Evolutionary conservation across 129 eudicot genomes (phyloP).

Genomic region (Saussurea involucrata): DNA sequence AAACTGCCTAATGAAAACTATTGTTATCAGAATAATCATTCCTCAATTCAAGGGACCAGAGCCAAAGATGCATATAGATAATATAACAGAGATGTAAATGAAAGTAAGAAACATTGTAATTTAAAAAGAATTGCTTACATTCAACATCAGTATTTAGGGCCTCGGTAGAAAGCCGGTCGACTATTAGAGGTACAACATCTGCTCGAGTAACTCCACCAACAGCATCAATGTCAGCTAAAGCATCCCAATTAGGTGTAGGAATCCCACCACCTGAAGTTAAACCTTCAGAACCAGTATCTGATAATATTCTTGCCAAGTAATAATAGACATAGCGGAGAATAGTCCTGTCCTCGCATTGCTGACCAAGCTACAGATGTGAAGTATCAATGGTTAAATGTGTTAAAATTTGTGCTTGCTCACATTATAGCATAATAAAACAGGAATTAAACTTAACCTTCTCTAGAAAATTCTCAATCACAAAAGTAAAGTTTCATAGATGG

Average conservation of each 20-base stretch:
- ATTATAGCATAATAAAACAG: neutral
- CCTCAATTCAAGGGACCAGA: neutral
- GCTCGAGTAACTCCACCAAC: conserved; percentile 84
- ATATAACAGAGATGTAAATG: neutral
- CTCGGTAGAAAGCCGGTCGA: conserved; percentile 60
- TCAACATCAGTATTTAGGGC: conserved; percentile 65
- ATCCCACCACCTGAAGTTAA: conserved; percentile 78
- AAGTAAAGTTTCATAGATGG: neutral
- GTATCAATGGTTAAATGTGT: neutral
- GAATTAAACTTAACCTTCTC: neutral
- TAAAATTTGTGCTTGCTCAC: neutral
- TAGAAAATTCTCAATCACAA: neutral
- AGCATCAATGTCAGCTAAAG: conserved; percentile 80
- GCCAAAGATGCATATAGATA: neutral
- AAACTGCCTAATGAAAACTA: neutral
- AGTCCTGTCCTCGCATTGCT: conserved; percentile 77
- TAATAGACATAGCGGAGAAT: conserved; percentile 75
- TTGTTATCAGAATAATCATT: neutral
- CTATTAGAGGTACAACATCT: conserved; percentile 71
- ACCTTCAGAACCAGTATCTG: conserved; percentile 82
- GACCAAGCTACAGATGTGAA: conserved; percentile 53
- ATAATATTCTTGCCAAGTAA: conserved; percentile 71
- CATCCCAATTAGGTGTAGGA: conserved; percentile 93
- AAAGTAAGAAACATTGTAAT: neutral
- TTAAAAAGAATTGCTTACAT: conserved; percentile 33